Percentiles rank a stretch among this genome's conserved stretches.
Evolutionary conservation across 2,329 filamentous ascomycete species (phyloP).

Genomic region (Camillea tinctor): DNA sequence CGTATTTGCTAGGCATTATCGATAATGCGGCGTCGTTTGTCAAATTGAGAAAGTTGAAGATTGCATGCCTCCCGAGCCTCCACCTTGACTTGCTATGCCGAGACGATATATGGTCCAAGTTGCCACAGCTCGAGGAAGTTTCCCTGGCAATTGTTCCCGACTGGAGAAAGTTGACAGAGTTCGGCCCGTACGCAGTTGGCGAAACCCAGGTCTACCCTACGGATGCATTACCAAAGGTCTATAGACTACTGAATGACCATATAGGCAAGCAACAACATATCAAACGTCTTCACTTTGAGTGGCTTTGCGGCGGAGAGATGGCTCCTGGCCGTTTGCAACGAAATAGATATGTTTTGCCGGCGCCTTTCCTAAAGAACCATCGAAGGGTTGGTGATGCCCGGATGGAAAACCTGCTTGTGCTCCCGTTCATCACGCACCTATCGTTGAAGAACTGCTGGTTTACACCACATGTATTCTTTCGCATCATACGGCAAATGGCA

Average conservation of each 20-base stretch:
- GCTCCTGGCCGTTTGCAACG: constrained; percentile 60
- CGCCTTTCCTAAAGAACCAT: constrained; percentile 46
- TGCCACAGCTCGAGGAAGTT: constrained; percentile 54
- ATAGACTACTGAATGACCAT: constrained; percentile 49
- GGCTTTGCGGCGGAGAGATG: constrained; percentile 66
- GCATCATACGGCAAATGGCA: constrained; percentile 50
- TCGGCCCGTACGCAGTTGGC: constrained; percentile 49
- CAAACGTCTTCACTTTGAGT: constrained; percentile 62
- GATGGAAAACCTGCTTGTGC: constrained; percentile 41
- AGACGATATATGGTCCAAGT: constrained; percentile 59
- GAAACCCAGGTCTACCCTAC: constrained; percentile 50
- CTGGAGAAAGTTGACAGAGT: constrained; percentile 59
- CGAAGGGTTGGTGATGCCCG: constrained; percentile 19
- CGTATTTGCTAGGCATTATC: constrained; percentile 63
- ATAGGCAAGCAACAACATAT: constrained; percentile 50
- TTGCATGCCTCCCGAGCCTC: constrained; percentile 63
- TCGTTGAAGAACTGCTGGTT: constrained; percentile 70
- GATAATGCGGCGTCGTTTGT: constrained; percentile 56
- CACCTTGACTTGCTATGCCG: constrained; percentile 56
- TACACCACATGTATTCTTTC: constrained; percentile 55
- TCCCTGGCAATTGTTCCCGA: constrained; percentile 63
- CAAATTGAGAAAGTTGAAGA: constrained; percentile 56
- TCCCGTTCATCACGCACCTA: constrained; percentile 58
- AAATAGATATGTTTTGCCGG: constrained; percentile 61
- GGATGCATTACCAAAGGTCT: constrained; percentile 49